phyloP scores from a whole-genome alignment of 2,329 filamentous ascomycete genomes.

The Passalora sequoiae region DNA sequence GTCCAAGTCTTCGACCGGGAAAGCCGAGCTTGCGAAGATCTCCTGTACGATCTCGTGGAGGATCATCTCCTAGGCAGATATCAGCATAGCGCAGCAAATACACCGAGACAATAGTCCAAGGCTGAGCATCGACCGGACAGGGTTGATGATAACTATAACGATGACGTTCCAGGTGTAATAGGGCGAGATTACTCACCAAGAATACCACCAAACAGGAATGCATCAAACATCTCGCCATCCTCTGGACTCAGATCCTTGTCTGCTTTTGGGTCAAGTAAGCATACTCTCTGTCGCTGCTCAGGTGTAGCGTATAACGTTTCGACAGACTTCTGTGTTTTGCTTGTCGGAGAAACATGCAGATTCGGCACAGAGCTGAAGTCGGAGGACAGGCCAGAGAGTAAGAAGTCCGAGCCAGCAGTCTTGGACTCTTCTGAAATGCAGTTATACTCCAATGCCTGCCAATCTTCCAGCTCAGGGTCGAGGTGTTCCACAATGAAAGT shows the following conservation, averaged over 20 bases:
- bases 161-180: too few relatives aligned
- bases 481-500: slow-evolving; percentile 95
- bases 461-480: slow-evolving; percentile 85
- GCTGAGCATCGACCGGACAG: not conserved
- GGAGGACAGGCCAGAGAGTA: slow-evolving; percentile 29
- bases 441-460: slow-evolving; percentile 90
- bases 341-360: slow-evolving; percentile 14
- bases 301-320: slow-evolving; percentile 66
- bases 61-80: slow-evolving; percentile 11
- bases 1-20: slow-evolving; percentile 75
- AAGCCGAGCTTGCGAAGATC: slow-evolving; percentile 94
- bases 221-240: slow-evolving; percentile 77
- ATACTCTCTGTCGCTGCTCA: slow-evolving; percentile 68
- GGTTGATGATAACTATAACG: too few relatives aligned
- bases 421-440: slow-evolving; percentile 79
- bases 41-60: slow-evolving; percentile 73
- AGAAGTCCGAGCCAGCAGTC: slow-evolving; percentile 52
- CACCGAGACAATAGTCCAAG: not conserved
- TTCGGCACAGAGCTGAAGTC: slow-evolving; percentile 52
- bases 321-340: slow-evolving; percentile 51
- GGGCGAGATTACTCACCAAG: slow-evolving; percentile 51
- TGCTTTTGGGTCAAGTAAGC: slow-evolving; percentile 82
- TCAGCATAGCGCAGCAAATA: slow-evolving; percentile 1
- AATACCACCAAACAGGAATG: slow-evolving; percentile 94
- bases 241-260: slow-evolving; percentile 74